Evolutionary conservation across 2,329 filamentous ascomycete species (phyloP), one percentile per base, ranked within the genome.

Genomic region (Neopestalotiopsis sp.): DNA sequence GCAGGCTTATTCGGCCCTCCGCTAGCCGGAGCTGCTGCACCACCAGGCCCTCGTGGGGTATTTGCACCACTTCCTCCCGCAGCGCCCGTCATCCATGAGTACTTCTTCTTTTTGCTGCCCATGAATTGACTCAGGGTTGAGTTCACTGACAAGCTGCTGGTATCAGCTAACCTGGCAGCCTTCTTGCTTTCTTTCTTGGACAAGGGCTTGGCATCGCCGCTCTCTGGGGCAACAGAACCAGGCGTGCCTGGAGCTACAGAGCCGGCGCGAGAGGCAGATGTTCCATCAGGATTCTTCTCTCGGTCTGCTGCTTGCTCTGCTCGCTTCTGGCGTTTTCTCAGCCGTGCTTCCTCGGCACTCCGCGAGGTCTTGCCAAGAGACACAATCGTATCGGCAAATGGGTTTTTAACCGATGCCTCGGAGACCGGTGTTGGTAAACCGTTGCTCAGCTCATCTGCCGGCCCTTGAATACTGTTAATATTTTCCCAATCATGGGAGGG

Each of bases 171-270:
- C 74, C 92, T 93, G 3, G 86, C 84, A 70, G 94, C 91, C 79
- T 91, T 94, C 77, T 92, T 89, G 70, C 85, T 86, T 79, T 97
- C 94, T 82, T 98, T 98, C 85, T 98, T 98, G 4, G 92, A 92
- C 65, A 93, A 86, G 3, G 90, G 86, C 79, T 94, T 95, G 72
- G 68, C 34, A 12, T 79, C 77, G 32, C 89, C 86, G 1, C 84
- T 78, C 67, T 92, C 91, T 0, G 90, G 87, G 1, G 91, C 89
- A 57, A 88, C 85, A 1, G 88, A 84, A 5, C 88, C 89, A 3
- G 91, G 89, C 0, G 89, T 91, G 2, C 87, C 87, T 12, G 89
- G 85, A 17, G 88, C 88, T 13, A 86, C 83, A 30, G 88, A 88
- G 14, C 88, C 86, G 32, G 87, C 75, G 72, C 89, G 85, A 17